Percentiles rank a stretch among this genome's conserved stretches.
These are phyloP conservation scores for Linnemannia hyalina DNA, from an alignment of 192 early-diverging fungal species.

Conservation along the genomic window DNA sequence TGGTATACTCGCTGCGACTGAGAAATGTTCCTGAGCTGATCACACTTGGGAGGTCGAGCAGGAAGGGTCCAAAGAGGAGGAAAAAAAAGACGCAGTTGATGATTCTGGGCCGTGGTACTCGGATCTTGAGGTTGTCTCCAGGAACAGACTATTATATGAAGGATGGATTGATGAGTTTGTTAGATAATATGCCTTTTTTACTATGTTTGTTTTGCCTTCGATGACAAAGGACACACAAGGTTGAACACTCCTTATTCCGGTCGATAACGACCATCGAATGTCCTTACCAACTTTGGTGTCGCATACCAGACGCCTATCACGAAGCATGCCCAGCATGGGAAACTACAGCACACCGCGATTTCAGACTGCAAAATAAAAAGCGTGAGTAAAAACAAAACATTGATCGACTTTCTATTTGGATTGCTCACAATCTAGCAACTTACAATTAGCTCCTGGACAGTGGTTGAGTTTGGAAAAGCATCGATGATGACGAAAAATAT, in stretches of 20 bases:
- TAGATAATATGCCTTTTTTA: background rate
- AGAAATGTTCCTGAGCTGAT: slow-evolving; percentile 57
- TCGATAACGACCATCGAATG: background rate
- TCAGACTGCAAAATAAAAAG: slow-evolving; percentile 30
- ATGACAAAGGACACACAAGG: background rate
- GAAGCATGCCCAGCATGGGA: slow-evolving; percentile 57
- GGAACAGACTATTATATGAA: slow-evolving; percentile 25
- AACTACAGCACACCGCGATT: slow-evolving; percentile 53
- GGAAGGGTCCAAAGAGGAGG: slow-evolving; percentile 48
- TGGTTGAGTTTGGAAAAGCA: slow-evolving; percentile 48
- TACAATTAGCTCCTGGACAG: slow-evolving; percentile 50
- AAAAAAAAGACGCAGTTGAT: slow-evolving; percentile 47
- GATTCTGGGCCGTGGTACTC: slow-evolving; percentile 30
- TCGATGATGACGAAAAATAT: slow-evolving; percentile 54
- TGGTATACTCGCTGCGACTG: slow-evolving; percentile 36
- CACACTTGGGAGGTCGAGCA: slow-evolving; percentile 50
- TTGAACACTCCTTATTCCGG: background rate
- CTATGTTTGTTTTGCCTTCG: background rate
- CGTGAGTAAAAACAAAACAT: background rate
- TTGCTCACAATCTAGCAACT: slow-evolving; percentile 7
- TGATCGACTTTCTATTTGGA: background rate
- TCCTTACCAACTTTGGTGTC: slow-evolving; percentile 52
- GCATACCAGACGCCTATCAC: slow-evolving; percentile 55
- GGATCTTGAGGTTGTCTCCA: slow-evolving; percentile 40
- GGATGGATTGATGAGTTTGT: background rate